Evolutionary conservation across 2,329 filamentous ascomycete genomes (phyloP), one percentile per base, ranked within the genome.

Genomic region (Cladosporium austrohemisphaericum): DNA sequence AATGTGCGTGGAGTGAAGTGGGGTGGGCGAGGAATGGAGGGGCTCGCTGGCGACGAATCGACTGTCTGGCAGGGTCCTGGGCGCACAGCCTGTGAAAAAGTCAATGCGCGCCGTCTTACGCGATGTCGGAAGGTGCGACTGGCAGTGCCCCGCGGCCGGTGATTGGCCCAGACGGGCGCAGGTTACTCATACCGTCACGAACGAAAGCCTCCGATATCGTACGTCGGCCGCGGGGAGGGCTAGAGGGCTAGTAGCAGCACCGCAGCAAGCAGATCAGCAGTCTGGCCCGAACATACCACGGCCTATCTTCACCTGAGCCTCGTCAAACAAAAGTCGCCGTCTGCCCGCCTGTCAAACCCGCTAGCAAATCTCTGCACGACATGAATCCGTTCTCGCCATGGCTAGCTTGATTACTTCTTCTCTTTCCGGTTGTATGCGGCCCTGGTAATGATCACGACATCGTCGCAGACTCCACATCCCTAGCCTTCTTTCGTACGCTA

Each of bases 1-100:
- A 47, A 47, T 28, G 9, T 37, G 25, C 23, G 25, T 37, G 33
- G 44, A 37, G 33, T 22, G 25, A 38, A 25, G 44, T 47, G 44
- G 44, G 44, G 44, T 38, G 44, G 26, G 41, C 25, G 22, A 36
- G 44, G 44, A 38, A 47, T 47, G 44, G 44, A 47, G 44, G 44
- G 44, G 44, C 44, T 36, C 16, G 14, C 14, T 35, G 32, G 32
- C 14, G 10, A n/a, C 8, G 31, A 10, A 6, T 35, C n/a, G 11
- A 16, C 32, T 35, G 32, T 8, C 32, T 16, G 32, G 32, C 32
- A 31, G 29, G 29, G 29, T 5, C 11, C 29, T 31, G 14, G 11
- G n/a, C 29, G 29, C 29, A 31, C 11, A 31, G 29, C 11, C 29
- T 5, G 4, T 4, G 14, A n/a, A 31, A 13, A 31, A 31, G 29